Evolutionary conservation across 1,139 yeast species (phyloP).

Genomic region (Pichia kudriavzevii): DNA sequence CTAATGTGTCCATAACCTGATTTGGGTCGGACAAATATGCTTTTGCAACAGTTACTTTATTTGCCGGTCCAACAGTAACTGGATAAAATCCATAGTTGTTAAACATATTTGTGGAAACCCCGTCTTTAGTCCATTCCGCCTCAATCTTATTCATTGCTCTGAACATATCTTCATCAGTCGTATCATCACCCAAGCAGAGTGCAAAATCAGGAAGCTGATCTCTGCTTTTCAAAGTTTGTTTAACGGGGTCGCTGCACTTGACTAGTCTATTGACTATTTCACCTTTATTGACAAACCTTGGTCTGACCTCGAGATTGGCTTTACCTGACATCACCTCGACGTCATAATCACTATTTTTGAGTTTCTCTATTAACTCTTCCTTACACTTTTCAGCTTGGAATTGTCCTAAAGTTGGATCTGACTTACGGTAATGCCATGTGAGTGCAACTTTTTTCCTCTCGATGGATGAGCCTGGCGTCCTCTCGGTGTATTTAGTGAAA

Average conservation of each 20-base stretch:
- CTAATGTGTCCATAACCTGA: constrained; percentile 80
- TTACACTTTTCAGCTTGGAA: constrained; percentile 77
- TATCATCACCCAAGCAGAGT: constrained; percentile 88
- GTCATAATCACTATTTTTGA: constrained; percentile 55
- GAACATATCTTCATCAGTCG: constrained; percentile 98
- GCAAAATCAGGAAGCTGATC: constrained; percentile 71
- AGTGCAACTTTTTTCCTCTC: constrained; percentile 90
- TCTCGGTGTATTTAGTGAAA: constrained; percentile 67
- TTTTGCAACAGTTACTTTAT: constrained; percentile 80
- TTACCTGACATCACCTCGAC: constrained; percentile 97
- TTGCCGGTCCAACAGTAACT: constrained; percentile 92
- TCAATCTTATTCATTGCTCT: constrained; percentile 60
- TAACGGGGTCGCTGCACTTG: constrained; percentile 40
- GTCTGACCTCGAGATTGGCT: constrained; percentile 95
- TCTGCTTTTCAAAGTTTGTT: constrained; percentile 32
- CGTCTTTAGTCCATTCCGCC: constrained; percentile 32
- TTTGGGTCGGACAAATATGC: constrained; percentile 82
- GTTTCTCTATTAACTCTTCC: constrained; percentile 51
- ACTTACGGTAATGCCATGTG: constrained; percentile 95
- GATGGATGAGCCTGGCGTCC: constrained; percentile 83
- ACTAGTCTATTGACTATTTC: constrained; percentile 84
- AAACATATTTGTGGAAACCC: constrained; percentile 36
- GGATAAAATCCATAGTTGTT: constrained; percentile 69
- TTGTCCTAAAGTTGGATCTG: constrained; percentile 87
- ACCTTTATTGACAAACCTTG: constrained; percentile 90